These are phyloP conservation scores for Penicillium maclennaniae DNA, from an alignment of 495 filamentous ascomycete genomes.

Conservation along the genomic window DNA sequence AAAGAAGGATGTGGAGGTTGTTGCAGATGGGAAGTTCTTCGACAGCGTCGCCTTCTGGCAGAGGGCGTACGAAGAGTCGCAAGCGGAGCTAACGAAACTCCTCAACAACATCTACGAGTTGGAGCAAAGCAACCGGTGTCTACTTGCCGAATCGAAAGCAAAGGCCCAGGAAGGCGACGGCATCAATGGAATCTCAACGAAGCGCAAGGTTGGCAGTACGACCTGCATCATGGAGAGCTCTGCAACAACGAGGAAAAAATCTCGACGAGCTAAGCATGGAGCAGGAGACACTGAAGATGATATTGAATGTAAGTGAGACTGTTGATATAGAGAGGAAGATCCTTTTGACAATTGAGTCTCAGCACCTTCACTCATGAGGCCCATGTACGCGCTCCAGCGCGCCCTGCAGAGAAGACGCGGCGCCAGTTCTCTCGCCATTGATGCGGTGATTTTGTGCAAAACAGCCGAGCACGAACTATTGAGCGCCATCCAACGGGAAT, in stretches of 20 bases:
- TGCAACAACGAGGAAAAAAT: conserved; percentile 14
- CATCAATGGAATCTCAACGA: conserved; percentile 9
- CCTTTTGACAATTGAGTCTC: not conserved
- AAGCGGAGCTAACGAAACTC: conserved; percentile 42
- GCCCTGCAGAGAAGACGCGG: conserved; percentile 27
- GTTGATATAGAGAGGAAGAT: not conserved
- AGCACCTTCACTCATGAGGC: conserved; percentile 30
- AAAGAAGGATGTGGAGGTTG: not conserved
- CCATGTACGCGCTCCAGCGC: conserved; percentile 32
- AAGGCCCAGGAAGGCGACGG: not conserved
- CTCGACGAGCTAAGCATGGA: not conserved
- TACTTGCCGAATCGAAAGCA: conserved; percentile 20
- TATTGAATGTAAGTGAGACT: not conserved
- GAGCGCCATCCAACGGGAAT: conserved; percentile 6
- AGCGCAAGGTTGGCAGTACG: conserved; percentile 22
- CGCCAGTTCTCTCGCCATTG: conserved; percentile 15
- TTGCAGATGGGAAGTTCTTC: conserved; percentile 31
- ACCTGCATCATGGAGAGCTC: not conserved
- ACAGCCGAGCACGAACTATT: conserved; percentile 19
- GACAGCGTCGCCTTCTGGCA: conserved; percentile 51
- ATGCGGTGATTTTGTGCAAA: conserved; percentile 28
- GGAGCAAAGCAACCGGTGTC: conserved; percentile 32
- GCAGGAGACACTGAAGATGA: not conserved
- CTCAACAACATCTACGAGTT: conserved; percentile 41
- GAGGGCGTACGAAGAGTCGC: conserved; percentile 42